Evolutionary conservation across 2,329 filamentous ascomycete genomes (phyloP).

Genomic region (Mollisiaceae sp.): DNA sequence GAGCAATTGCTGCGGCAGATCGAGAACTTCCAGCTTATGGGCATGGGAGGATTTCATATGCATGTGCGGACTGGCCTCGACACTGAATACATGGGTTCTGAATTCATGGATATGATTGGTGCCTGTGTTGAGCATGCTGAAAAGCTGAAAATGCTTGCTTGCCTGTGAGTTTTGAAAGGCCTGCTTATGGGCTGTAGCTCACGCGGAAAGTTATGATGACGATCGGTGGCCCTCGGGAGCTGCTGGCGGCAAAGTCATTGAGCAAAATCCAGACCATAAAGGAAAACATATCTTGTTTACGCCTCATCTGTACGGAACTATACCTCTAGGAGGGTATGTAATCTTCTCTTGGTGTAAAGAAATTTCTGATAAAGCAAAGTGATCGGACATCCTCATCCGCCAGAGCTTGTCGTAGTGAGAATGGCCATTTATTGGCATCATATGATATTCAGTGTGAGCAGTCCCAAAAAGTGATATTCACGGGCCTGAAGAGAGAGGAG

Average conservation of each 20-base stretch:
- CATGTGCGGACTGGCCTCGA: slow-evolving; percentile 43
- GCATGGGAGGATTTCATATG: slow-evolving; percentile 42
- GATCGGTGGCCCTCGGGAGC: slow-evolving; percentile 43
- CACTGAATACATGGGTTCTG: slow-evolving; percentile 42
- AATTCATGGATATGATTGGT: slow-evolving; percentile 42
- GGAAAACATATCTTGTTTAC: slow-evolving; percentile 41
- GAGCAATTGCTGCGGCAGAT: slow-evolving; percentile 41
- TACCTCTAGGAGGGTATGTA: slow-evolving; percentile 19
- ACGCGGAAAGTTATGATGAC: slow-evolving; percentile 39
- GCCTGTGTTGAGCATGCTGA: slow-evolving; percentile 43
- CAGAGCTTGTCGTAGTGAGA: slow-evolving; percentile 32
- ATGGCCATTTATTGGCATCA: slow-evolving; percentile 37
- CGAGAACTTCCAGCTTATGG: slow-evolving; percentile 42
- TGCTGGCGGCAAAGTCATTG: slow-evolving; percentile 40
- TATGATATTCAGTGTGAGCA: slow-evolving; percentile 33
- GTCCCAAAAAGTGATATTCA: not conserved
- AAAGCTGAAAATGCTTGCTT: slow-evolving; percentile 43
- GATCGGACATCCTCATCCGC: slow-evolving; percentile 19
- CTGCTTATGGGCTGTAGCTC: not conserved
- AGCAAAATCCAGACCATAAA: slow-evolving; percentile 38
- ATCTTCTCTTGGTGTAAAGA: not conserved
- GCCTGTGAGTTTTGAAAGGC: slow-evolving; percentile 32
- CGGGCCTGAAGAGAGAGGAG: not conserved
- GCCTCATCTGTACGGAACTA: slow-evolving; percentile 28
- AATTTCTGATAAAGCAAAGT: slow-evolving; percentile 13